Conservation (phyloP, 345 rosid genomes). For the Euphorbia peplus region DNA sequence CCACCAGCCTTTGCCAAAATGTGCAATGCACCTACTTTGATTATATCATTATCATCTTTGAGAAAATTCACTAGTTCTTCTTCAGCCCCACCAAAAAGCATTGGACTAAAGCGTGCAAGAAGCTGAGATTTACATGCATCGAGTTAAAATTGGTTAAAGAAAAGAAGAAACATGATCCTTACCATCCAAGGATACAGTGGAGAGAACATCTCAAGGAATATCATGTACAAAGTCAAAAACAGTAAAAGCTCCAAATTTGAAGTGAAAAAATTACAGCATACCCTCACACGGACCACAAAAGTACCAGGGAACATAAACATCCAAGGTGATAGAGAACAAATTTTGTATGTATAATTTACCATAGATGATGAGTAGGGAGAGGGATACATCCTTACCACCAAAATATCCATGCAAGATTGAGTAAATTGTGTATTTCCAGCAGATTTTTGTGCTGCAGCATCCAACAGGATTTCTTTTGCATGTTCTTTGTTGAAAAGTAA, state of each 20-base stretch:
- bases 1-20: slow-evolving; percentile 97
- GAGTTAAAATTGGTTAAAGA: slow-evolving; percentile 1
- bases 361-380: background rate
- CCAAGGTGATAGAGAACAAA: background rate
- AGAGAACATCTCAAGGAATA: background rate
- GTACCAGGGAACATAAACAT: background rate
- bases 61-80: slow-evolving; percentile 74
- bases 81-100: slow-evolving; percentile 71
- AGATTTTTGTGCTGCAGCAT: slow-evolving; percentile 58
- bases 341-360: background rate
- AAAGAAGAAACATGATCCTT: background rate
- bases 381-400: slow-evolving; percentile 66
- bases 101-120: slow-evolving; percentile 81
- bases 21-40: slow-evolving; percentile 88
- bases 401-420: slow-evolving; percentile 76
- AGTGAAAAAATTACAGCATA: background rate
- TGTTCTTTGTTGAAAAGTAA: slow-evolving; percentile 83
- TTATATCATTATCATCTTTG: slow-evolving; percentile 78
- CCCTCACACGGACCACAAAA: background rate
- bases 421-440: slow-evolving; percentile 46
- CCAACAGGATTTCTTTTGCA: slow-evolving; percentile 72
- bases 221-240: no score
- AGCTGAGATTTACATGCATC: slow-evolving; percentile 43
- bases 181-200: background rate
- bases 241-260: background rate